Base-by-base conservation (phyloP, 805 yeast genomes). In the Gaillardinia entomophila region DNA sequence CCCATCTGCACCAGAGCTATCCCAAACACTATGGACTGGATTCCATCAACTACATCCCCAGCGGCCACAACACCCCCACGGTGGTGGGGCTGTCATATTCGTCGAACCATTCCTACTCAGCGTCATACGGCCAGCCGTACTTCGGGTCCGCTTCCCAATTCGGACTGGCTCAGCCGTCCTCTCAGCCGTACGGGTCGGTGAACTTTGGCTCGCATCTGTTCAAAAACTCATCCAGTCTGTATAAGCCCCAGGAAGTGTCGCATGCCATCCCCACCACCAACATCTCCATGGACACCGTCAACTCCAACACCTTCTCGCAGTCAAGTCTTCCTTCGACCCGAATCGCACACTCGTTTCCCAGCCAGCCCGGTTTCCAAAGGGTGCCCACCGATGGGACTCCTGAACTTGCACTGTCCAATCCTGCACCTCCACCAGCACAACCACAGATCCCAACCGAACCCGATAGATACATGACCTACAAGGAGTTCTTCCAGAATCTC, bases 261-360 rank as follows among this genome's bases (percentile, higher is more conserved):
- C 60, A 59, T 14, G 65, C 76, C 5, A 63, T 66, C 8, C 75
- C 82, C 7, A 76, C 82, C 3, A 76, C 82, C 1, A 68, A 63
- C 37, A 60, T 76, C 19, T 66, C 75, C 12, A 69, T 63, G 45
- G 79, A 73, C 42, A 49, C 62, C 16, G 75, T 71, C 7, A 46
- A 50, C 28, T 36, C 54, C 26, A 44, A 38, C 24, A 34, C 33
- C 23, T 33, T 19, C 10, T 6, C 22, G 6, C 22, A 19, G 6
- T 19, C 22, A 6, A 6, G 8, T 19, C n/a, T n/a, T n/a, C n/a
- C n/a, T n/a, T n/a, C n/a, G n/a, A n/a, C n/a, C n/a, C n/a, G n/a
- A n/a, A n/a, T n/a, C n/a, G n/a, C n/a, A n/a, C 10, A 6, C 10
- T 6, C 8, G 8, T 6, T 19, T 6, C 22, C 22, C 22, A 6